These are phyloP conservation scores for Ulmus americana DNA, from an alignment of 331 rosid genomes.

Conservation along the genomic window DNA sequence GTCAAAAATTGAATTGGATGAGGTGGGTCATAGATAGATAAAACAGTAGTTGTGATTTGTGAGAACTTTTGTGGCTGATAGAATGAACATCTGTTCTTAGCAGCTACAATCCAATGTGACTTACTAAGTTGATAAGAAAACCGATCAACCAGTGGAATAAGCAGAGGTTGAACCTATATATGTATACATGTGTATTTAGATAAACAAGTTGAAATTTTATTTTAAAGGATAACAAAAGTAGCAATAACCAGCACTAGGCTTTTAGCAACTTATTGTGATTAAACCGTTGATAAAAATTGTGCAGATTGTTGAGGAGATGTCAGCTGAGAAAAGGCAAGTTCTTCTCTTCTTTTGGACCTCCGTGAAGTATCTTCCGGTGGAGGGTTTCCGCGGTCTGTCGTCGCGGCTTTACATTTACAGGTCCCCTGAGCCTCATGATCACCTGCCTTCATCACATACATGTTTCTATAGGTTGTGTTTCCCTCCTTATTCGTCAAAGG, in stretches of 20 bases:
- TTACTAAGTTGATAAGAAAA: too few species aligned
- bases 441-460: conserved; percentile 75
- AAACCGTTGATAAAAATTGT: conserved; percentile 12
- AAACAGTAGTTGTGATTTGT: too few species aligned
- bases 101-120: too few species aligned
- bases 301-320: conserved; percentile 67
- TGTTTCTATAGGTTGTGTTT: conserved; percentile 63
- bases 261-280: conserved; percentile 10
- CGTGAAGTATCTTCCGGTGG: conserved; percentile 69
- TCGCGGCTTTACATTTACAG: conserved; percentile 55
- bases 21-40: too few species aligned
- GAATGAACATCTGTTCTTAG: too few species aligned
- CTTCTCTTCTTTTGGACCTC: conserved; percentile 90
- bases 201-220: too few species aligned
- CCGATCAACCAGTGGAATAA: too few species aligned
- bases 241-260: neutral
- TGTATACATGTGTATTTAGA: too few species aligned
- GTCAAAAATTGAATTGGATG: too few species aligned
- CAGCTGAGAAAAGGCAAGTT: conserved; percentile 56
- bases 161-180: too few species aligned
- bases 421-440: conserved; percentile 37
- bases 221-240: neutral
- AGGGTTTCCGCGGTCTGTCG: conserved; percentile 69
- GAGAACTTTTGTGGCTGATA: too few species aligned
- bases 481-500: conserved; percentile 56